Base-by-base conservation (phyloP, 805 yeast genomes). In the Hanseniaspora lindneri region DNA sequence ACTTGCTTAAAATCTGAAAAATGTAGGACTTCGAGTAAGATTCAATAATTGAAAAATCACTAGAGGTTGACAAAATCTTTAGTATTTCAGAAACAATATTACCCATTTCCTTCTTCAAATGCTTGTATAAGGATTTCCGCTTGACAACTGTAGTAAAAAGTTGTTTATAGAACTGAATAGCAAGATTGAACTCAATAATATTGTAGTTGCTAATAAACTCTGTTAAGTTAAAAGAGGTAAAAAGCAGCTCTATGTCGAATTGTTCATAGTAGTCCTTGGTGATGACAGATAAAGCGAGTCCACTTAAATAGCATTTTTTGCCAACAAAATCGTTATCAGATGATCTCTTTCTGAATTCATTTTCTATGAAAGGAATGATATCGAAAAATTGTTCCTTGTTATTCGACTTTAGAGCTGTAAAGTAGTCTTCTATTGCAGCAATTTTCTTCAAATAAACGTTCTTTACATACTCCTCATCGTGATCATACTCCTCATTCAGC, bases 11-110 rank as follows among this genome's bases (percentile, higher is more conserved):
- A 19, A 46, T 46, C 20, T 46, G 39, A 21, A 46, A 46, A 24
- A 46, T 46, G 39, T 30, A 46, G 7, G 43, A 39, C 27, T 46
- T 46, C 8, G 49, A 37, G 21, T 46, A 46, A 6, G 49, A 39
- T 20, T 46, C 49, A 30, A 46, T 39, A 5, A 46, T 29, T 5
- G 49, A 46, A 21, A 44, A 44, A 2, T 44, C 49, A 37, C 27
- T 32, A 14, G 37, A 2, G 14, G 21, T 23, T 2, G 49, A 13
- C 32, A 44, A 30, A 11, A 44, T 44, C 4, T 30, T 23, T 7
- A 44, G 13, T 11, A 44, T 14, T 2, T 44, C 42, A n/a, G 19
- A 33, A 8, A 44, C 13, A 4, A 36, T 24, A 1, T 10, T 24
- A 9, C 13, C 14, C 33, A 44, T 21, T 2, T 25, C 42, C 2